Percentiles rank a stretch among this genome's conserved stretches.
phyloP scores from a whole-genome alignment of 331 rosid genomes.

The Acacia pycnantha region DNA sequence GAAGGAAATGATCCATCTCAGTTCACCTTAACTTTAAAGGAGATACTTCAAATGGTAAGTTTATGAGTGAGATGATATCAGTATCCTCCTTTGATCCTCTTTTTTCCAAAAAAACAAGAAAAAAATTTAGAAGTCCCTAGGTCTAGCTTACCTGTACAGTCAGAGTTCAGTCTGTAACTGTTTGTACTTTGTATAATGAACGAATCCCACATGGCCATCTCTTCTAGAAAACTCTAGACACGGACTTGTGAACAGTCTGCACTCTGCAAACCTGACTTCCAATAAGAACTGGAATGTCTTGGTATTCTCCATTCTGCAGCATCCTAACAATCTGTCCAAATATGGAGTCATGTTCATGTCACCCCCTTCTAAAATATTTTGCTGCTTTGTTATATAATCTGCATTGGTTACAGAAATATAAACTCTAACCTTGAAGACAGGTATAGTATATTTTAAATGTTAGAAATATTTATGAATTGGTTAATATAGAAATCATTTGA shows the following conservation, averaged over 20 bases:
- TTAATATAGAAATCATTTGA: slow-evolving; percentile 21
- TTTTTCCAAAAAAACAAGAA: background rate
- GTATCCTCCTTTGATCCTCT: background rate
- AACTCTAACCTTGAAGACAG: background rate
- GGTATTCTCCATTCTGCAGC: slow-evolving; percentile 9
- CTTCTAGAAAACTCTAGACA: background rate
- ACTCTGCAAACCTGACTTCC: slow-evolving; percentile 16
- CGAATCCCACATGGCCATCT: background rate
- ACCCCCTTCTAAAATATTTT: background rate
- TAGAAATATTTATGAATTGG: slow-evolving; percentile 10
- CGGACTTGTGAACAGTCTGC: background rate
- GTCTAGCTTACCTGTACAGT: background rate
- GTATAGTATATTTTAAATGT: background rate
- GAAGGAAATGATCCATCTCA: slow-evolving; percentile 30
- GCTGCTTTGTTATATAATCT: slow-evolving; percentile 14
- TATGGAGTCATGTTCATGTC: background rate
- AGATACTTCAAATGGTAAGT: slow-evolving; percentile 68
- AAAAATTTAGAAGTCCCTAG: background rate
- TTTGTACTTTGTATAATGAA: background rate
- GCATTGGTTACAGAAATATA: background rate
- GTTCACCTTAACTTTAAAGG: slow-evolving; percentile 56
- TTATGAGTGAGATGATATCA: background rate
- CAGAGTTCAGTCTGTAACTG: background rate
- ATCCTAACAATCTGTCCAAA: background rate
- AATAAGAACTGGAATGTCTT: background rate